Evolutionary conservation across 306 rosid genomes (phyloP).

Genomic region (cucumber (Cucumis sativus)): DNA sequence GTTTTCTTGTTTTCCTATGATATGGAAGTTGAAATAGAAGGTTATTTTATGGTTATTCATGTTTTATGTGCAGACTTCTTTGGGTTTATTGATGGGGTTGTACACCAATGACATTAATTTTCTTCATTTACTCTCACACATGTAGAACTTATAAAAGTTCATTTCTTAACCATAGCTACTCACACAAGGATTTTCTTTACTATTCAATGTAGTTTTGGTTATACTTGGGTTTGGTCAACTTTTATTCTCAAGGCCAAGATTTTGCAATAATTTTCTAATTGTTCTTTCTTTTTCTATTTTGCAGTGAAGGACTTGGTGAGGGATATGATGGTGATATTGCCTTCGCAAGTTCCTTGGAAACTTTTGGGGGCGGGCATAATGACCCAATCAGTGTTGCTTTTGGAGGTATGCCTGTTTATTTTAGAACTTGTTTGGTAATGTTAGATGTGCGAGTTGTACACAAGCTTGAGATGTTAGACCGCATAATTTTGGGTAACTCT

Average conservation of each 20-base stretch:
- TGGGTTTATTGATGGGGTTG: neutral
- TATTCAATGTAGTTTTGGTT: neutral
- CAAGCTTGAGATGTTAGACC: neutral
- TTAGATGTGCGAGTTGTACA: neutral
- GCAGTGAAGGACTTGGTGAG: constrained; percentile 97
- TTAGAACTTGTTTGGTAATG: neutral
- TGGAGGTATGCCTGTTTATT: constrained; percentile 51
- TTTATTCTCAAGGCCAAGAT: neutral
- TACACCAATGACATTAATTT: neutral
- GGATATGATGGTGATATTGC: constrained; percentile 99
- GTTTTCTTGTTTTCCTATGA: neutral
- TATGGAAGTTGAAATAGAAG: neutral
- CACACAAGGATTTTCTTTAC: neutral
- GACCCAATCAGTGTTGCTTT: constrained; percentile 98
- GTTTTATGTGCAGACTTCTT: neutral
- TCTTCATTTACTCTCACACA: neutral
- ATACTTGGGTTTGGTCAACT: neutral
- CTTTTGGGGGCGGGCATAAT: constrained; percentile 98
- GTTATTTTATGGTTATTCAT: neutral
- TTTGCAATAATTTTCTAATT: constrained; percentile 16
- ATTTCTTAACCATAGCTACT: neutral
- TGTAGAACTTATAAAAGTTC: neutral
- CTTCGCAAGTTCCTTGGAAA: constrained; percentile 92
- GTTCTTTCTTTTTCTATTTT: constrained; percentile 14
- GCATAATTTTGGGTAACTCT: neutral